These are phyloP conservation scores for Thraustochytrium striatum DNA, from an alignment of 352 stramenopile genomes.

Conservation along the genomic window DNA sequence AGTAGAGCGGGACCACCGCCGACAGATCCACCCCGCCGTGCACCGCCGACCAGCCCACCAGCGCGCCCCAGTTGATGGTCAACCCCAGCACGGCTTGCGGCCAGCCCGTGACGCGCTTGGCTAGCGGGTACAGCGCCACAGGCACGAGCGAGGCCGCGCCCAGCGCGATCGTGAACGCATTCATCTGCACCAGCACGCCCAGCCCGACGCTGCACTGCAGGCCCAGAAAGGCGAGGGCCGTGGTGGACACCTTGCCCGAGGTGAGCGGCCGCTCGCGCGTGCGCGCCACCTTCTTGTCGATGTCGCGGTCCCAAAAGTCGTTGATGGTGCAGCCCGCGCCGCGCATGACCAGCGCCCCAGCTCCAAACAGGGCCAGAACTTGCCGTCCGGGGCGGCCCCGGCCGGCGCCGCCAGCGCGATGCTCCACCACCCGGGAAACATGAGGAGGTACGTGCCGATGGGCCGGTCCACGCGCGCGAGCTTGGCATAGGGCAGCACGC, in stretches of 20 bases:
- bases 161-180: slow-evolving; percentile 84
- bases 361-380: slow-evolving; percentile 76
- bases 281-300: slow-evolving; percentile 87
- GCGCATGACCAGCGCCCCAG: slow-evolving; percentile 92
- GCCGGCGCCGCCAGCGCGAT: slow-evolving; percentile 83
- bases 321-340: slow-evolving; percentile 97
- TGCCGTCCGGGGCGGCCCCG: slow-evolving; percentile 70
- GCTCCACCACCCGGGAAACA: slow-evolving; percentile 95
- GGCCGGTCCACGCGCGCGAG: slow-evolving; percentile 39
- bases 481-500: slow-evolving; percentile 33
- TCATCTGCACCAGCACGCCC: slow-evolving; percentile 88
- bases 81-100: slow-evolving; percentile 93
- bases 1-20: slow-evolving; percentile 89
- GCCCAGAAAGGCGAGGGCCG: slow-evolving; percentile 88
- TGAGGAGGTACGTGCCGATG: slow-evolving; percentile 84
- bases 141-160: slow-evolving; percentile 85
- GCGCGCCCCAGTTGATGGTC: slow-evolving; percentile 96
- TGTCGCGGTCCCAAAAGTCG: slow-evolving; percentile 97
- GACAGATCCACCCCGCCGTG: slow-evolving; percentile 66
- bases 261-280: slow-evolving; percentile 90
- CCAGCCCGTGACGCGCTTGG: slow-evolving; percentile 96
- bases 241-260: slow-evolving; percentile 73
- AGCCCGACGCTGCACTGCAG: slow-evolving; percentile 83
- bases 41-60: slow-evolving; percentile 86
- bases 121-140: slow-evolving; percentile 90